phyloP scores from a whole-genome alignment of 495 filamentous ascomycete genomes.

The Neurospora terricola region DNA sequence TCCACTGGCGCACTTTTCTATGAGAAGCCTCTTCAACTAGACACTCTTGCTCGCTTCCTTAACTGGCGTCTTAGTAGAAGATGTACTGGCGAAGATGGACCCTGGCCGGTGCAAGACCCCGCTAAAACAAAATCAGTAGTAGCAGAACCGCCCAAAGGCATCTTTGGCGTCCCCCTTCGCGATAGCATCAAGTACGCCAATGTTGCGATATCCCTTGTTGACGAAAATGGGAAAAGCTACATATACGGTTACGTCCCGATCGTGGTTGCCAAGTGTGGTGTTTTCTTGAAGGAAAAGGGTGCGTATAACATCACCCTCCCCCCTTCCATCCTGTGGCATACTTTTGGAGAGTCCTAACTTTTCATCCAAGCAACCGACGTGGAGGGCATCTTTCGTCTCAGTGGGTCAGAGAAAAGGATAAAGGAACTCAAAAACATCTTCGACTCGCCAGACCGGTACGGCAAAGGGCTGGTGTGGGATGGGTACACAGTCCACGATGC shows the following conservation, averaged over 20 bases:
- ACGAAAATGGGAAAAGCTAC: constrained; percentile 83
- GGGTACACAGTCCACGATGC: constrained; percentile 99
- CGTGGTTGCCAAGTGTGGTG: constrained; percentile 96
- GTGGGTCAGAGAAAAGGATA: constrained; percentile 94
- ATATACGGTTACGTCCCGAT: constrained; percentile 99
- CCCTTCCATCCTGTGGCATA: background rate
- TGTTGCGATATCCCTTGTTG: constrained; percentile 91
- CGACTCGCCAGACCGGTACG: constrained; percentile 90
- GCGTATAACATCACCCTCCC: constrained; percentile 18
- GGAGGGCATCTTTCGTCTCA: constrained; percentile 94
- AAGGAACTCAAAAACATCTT: constrained; percentile 90
- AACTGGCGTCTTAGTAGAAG: constrained; percentile 7
- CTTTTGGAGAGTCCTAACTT: constrained; percentile 12
- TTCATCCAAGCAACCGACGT: constrained; percentile 70
- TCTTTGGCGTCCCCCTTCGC: constrained; percentile 91
- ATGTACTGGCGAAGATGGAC: constrained; percentile 1
- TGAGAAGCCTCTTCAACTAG: constrained; percentile 10
- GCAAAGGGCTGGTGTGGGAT: constrained; percentile 93
- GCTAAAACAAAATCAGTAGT: constrained; percentile 13
- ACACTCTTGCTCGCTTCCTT: constrained; percentile 11
- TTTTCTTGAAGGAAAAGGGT: constrained; percentile 99
- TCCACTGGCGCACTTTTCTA: constrained; percentile 1
- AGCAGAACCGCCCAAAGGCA: constrained; percentile 40
- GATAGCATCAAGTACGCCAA: constrained; percentile 97
- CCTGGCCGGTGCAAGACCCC: constrained; percentile 1